Percentiles rank a stretch among this genome's conserved stretches.
These are phyloP conservation scores for Besnoitia besnoiti DNA, from an alignment of 169 alveolate species.

Conservation along the genomic window DNA sequence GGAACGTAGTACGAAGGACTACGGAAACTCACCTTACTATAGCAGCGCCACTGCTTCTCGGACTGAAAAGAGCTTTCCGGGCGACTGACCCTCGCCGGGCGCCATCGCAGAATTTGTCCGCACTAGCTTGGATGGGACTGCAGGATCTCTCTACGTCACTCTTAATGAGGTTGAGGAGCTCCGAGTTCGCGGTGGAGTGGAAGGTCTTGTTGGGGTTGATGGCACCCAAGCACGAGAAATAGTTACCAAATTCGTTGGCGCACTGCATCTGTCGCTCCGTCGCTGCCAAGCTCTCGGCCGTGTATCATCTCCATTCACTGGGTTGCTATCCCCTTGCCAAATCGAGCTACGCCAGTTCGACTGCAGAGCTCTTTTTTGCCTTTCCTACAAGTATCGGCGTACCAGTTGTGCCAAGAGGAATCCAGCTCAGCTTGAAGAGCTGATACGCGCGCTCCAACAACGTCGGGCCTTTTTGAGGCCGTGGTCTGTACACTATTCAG, in stretches of 20 bases:
- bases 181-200: neutral
- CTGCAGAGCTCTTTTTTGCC: neutral
- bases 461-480: neutral
- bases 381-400: neutral
- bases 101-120: neutral
- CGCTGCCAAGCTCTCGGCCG: neutral
- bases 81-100: neutral
- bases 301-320: slow-evolving; percentile 17
- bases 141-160: neutral
- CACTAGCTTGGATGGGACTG: neutral
- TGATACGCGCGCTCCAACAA: slow-evolving; percentile 6
- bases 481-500: neutral
- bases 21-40: neutral
- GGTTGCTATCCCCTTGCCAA: neutral
- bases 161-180: neutral
- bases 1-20: neutral
- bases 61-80: neutral
- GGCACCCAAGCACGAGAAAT: slow-evolving; percentile 3
- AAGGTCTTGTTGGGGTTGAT: neutral
- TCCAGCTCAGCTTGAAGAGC: slow-evolving; percentile 3
- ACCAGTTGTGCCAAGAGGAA: neutral
- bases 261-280: neutral
- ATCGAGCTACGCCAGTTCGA: neutral
- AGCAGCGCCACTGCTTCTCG: neutral
- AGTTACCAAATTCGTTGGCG: neutral